Base-by-base conservation (phyloP, 1,284 basidiomycete genomes). In the Moesziomyces globuligerus region DNA sequence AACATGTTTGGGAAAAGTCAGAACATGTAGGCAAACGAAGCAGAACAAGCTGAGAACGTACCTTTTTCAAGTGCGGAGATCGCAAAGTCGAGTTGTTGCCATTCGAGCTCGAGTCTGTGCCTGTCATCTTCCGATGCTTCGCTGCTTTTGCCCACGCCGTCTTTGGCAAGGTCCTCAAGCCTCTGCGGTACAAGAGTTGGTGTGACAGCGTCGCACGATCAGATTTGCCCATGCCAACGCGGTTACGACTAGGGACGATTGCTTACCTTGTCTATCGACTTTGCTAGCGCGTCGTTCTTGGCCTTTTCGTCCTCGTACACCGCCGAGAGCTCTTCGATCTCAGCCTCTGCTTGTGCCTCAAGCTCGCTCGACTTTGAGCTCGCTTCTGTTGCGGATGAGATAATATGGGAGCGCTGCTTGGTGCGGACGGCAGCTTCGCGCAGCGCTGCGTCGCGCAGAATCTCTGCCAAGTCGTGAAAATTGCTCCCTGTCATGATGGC, bases 31-130 rank as follows among this genome's bases (percentile, higher is more conserved):
- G 17, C 15, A 3, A 6, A 7, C 4, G 17, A 3, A n/a, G 11
- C 32, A 5, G 15, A 1, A 1, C 7, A 6, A 17, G 10, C 3
- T 4, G 32, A 29, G 18, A 21, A 17, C 61, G 45, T 18, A 64
- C 61, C 61, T 28, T 69, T 49, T n/a, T 69, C 55, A 0, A 70
- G 55, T n/a, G 48, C 39, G 3, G 36, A 48, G 0, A 71, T 59
- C 2, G 61, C 57, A 43, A 47, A 71, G 18, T 65, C 61, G 7
- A 71, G 46, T 38, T 70, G 67, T 38, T 70, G 68, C 68, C 68
- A 61, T 29, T 65, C 61, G 28, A 64, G 47, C 34, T 70, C 59
- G 9, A 56, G 41, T 18, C 34, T 29, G 21, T 29, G 46, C 28
- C 49, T 45, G 3, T 56, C 46, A 23, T 53, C 43, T 10, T 29